These are phyloP conservation scores for Talaromyces rugulosus DNA, from an alignment of 2,329 filamentous ascomycete genomes.

Conservation along the genomic window DNA sequence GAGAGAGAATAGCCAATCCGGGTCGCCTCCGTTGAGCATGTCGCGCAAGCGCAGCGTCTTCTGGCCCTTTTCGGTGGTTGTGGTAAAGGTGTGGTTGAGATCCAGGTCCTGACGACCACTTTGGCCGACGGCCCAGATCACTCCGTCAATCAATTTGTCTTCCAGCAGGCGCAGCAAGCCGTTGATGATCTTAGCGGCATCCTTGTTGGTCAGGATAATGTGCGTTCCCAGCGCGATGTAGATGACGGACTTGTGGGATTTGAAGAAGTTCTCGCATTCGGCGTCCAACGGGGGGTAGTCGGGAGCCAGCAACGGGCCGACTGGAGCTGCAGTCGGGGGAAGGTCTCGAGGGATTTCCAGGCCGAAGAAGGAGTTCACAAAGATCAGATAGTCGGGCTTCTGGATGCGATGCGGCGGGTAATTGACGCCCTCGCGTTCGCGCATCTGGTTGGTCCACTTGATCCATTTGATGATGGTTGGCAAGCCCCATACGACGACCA, in stretches of 20 bases:
- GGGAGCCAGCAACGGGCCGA: slow-evolving; percentile 41
- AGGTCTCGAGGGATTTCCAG: slow-evolving; percentile 42
- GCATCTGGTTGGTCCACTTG: slow-evolving; percentile 30
- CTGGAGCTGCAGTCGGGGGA: slow-evolving; percentile 35
- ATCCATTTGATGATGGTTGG: slow-evolving; percentile 27
- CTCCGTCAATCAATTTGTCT: slow-evolving; percentile 32
- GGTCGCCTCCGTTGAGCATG: slow-evolving; percentile 27
- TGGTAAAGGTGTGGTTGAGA: not conserved
- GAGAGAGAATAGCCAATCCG: slow-evolving; percentile 26
- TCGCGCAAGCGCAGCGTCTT: slow-evolving; percentile 10
- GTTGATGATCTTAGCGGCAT: slow-evolving; percentile 29
- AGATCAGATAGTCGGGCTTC: slow-evolving; percentile 40
- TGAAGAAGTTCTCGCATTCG: slow-evolving; percentile 26
- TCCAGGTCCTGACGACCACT: slow-evolving; percentile 18
- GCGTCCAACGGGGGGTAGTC: slow-evolving; percentile 29
- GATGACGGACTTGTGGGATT: slow-evolving; percentile 27
- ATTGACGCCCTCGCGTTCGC: slow-evolving; percentile 29
- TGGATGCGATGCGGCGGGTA: slow-evolving; percentile 23
- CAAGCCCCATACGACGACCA: slow-evolving; percentile 27
- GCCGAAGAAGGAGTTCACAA: slow-evolving; percentile 45
- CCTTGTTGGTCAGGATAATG: slow-evolving; percentile 26
- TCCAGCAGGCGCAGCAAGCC: slow-evolving; percentile 25
- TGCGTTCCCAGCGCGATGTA: slow-evolving; percentile 45
- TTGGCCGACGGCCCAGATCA: slow-evolving; percentile 36
- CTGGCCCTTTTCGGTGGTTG: slow-evolving; percentile 11